phyloP scores from a whole-genome alignment of 2,329 filamentous ascomycete species.

The Colletotrichum brevisporum region DNA sequence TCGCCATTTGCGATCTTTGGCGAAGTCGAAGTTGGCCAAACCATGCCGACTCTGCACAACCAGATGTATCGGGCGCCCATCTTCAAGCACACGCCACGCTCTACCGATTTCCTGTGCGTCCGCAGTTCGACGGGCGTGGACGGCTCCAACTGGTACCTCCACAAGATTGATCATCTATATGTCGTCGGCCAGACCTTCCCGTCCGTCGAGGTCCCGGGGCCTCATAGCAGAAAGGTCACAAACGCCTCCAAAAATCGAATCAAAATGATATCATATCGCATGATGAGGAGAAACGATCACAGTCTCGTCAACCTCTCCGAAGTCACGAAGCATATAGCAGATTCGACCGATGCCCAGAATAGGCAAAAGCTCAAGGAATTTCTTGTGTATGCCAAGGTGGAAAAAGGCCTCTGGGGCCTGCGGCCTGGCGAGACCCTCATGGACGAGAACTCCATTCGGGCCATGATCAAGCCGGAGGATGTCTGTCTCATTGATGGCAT shows the following conservation, averaged over 20 bases:
- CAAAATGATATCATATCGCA: constrained; percentile 94
- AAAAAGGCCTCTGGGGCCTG: constrained; percentile 86
- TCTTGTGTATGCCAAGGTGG: constrained; percentile 88
- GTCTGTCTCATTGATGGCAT: constrained; percentile 95
- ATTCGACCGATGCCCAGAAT: constrained; percentile 95
- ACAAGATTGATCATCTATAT: constrained; percentile 91
- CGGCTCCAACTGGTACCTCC: constrained; percentile 86
- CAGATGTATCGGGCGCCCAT: constrained; percentile 95
- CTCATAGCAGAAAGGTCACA: constrained; percentile 94
- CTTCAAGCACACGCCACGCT: constrained; percentile 85
- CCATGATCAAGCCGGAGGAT: constrained; percentile 95
- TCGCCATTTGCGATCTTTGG: constrained; percentile 97
- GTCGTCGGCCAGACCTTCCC: constrained; percentile 95
- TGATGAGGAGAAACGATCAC: constrained; percentile 82
- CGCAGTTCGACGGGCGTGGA: constrained; percentile 83
- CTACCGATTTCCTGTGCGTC: constrained; percentile 88
- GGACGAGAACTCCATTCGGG: constrained; percentile 84
- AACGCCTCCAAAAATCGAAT: constrained; percentile 97
- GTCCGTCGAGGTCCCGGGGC: constrained; percentile 90
- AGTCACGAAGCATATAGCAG: constrained; percentile 92
- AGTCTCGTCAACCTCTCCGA: constrained; percentile 81
- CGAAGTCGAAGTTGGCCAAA: constrained; percentile 90
- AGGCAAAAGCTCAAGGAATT: constrained; percentile 98
- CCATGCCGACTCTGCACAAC: constrained; percentile 91
- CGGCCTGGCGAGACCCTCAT: constrained; percentile 80